Percentiles rank a stretch among this genome's conserved stretches.
phyloP scores from a whole-genome alignment of 2,329 filamentous ascomycete species.

The Microdochium paspali region DNA sequence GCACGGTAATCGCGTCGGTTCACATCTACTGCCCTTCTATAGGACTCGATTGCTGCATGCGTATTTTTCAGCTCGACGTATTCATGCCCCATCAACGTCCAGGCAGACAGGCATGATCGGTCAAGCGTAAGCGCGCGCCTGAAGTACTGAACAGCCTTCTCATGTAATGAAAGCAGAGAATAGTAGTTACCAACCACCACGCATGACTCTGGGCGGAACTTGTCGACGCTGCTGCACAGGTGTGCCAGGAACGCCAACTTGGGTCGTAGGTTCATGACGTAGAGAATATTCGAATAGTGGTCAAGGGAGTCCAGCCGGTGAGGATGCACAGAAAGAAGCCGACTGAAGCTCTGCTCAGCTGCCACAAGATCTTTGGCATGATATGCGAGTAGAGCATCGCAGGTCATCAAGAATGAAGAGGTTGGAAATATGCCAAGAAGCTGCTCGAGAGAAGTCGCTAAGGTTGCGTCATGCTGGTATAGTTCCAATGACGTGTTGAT shows the following conservation, averaged over 20 bases:
- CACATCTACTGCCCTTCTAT: conserved; percentile 87
- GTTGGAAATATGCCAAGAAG: conserved; percentile 77
- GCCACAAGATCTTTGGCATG: conserved; percentile 75
- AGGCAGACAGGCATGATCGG: conserved; percentile 82
- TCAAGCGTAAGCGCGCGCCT: conserved; percentile 85
- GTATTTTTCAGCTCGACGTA: conserved; percentile 99
- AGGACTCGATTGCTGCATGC: conserved; percentile 94
- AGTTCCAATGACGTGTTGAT: conserved; percentile 85
- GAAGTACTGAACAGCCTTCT: conserved; percentile 98
- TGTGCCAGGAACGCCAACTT: conserved; percentile 91
- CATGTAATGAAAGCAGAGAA: conserved; percentile 84
- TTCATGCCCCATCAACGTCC: conserved; percentile 98
- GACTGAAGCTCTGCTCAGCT: conserved; percentile 61
- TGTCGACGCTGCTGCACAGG: conserved; percentile 82
- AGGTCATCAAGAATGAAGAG: conserved; percentile 84
- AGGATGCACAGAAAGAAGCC: conserved; percentile 66
- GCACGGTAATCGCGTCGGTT: conserved; percentile 95
- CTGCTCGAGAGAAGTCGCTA: conserved; percentile 67
- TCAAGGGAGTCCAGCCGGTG: conserved; percentile 81
- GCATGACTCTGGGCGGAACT: conserved; percentile 93
- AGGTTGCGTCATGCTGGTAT: conserved; percentile 70
- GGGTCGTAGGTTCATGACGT: conserved; percentile 79
- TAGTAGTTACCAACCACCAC: conserved; percentile 98
- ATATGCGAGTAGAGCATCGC: conserved; percentile 79
- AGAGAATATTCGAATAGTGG: conserved; percentile 95